phyloP scores from a whole-genome alignment of 2,329 filamentous ascomycete genomes.

The Rutstroemia sp. region DNA sequence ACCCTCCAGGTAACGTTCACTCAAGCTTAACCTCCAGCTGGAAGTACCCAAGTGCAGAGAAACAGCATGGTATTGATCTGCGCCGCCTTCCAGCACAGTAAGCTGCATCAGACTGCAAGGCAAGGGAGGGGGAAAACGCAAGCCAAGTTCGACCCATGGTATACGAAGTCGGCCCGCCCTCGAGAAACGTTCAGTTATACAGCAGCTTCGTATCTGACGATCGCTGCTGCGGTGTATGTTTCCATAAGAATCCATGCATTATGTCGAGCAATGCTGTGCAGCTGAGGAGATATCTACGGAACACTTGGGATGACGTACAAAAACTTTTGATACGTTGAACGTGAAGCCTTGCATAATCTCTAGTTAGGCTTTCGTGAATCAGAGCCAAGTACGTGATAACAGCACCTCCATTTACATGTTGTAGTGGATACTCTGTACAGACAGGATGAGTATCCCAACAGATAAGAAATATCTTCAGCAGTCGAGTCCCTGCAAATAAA shows the following conservation, averaged over 20 bases:
- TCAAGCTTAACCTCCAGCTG: background rate
- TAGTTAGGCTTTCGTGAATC: too few relatives aligned
- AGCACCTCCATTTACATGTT: too few relatives aligned
- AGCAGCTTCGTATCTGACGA: background rate
- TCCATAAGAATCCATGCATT: too few relatives aligned
- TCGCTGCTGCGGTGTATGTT: too few relatives aligned
- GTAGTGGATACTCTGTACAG: background rate
- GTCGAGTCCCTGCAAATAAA: background rate
- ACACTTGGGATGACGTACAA: too few relatives aligned
- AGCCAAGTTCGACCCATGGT: background rate
- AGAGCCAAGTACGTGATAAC: too few relatives aligned
- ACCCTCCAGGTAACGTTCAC: conserved; percentile 1
- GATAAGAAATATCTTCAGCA: too few relatives aligned
- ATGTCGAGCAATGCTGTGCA: too few relatives aligned
- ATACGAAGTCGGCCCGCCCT: background rate
- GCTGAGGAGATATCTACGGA: too few relatives aligned
- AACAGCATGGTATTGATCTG: background rate
- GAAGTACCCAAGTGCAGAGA: background rate
- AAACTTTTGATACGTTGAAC: too few relatives aligned
- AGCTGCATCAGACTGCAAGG: background rate
- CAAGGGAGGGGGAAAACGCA: background rate
- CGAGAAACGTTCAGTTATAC: background rate
- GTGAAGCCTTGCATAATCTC: too few relatives aligned
- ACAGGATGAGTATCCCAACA: background rate
- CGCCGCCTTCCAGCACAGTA: conserved; percentile 1